Conservation (phyloP, 306 rosid species). For the Dryas octopetala region DNA sequence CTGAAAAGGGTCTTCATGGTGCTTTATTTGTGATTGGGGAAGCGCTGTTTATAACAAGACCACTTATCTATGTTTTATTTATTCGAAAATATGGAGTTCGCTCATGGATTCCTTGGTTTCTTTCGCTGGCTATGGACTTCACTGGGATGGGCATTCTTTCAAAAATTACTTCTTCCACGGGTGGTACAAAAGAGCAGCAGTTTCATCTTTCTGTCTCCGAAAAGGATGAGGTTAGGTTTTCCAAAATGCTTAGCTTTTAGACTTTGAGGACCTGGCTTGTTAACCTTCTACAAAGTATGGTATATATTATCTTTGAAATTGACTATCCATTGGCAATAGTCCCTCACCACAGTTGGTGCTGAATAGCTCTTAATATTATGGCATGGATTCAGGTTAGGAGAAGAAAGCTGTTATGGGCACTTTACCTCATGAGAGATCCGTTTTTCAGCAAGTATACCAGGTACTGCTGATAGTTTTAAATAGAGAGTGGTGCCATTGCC, state of each 20-base stretch:
- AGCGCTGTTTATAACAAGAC: conserved; percentile 69
- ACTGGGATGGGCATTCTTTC: conserved; percentile 61
- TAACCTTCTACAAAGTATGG: conserved; percentile 8
- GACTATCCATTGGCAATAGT: conserved; percentile 5
- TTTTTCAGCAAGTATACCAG: conserved; percentile 85
- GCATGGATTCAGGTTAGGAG: conserved; percentile 59
- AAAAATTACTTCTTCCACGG: conserved; percentile 40
- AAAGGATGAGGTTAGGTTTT: conserved; percentile 77
- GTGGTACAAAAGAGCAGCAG: conserved; percentile 37
- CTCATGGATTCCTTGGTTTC: conserved; percentile 94
- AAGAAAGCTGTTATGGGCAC: conserved; percentile 72
- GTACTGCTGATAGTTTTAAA: conserved; percentile 27
- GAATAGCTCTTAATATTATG: conserved; percentile 11
- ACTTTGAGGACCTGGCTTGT: neutral
- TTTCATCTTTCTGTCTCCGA: conserved; percentile 60
- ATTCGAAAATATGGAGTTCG: conserved; percentile 69
- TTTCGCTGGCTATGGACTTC: conserved; percentile 71
- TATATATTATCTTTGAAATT: conserved; percentile 2
- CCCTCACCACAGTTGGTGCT: conserved; percentile 16
- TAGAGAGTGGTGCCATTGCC: neutral
- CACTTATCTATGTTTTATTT: conserved; percentile 78
- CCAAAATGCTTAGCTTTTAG: conserved; percentile 16
- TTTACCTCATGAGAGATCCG: conserved; percentile 97
- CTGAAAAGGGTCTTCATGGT: conserved; percentile 70
- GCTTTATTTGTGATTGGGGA: conserved; percentile 66